Evolutionary conservation across 1,284 basidiomycete genomes (phyloP).

Genomic region (Xanthoconium separans): DNA sequence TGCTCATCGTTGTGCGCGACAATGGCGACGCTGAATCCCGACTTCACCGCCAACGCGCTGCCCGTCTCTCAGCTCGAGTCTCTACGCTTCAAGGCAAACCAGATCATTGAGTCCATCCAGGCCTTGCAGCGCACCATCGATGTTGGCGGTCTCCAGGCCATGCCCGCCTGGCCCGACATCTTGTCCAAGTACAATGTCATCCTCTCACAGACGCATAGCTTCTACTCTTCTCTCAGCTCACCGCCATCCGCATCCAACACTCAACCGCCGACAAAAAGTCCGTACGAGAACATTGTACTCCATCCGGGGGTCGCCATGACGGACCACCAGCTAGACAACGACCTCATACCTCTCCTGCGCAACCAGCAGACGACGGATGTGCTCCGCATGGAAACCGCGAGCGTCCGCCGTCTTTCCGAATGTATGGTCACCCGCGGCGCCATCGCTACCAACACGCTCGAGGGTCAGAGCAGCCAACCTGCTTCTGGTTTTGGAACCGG

Average conservation of each 20-base stretch:
- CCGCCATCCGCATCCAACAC: conserved; percentile 32
- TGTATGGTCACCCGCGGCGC: conserved; percentile 63
- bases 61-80: conserved; percentile 65
- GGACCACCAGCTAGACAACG: conserved; percentile 67
- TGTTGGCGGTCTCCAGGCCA: conserved; percentile 47
- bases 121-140: conserved; percentile 63
- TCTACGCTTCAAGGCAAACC: conserved; percentile 67
- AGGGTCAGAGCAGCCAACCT: conserved; percentile 17
- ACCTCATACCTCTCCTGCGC: conserved; percentile 67
- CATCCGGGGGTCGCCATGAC: conserved; percentile 58
- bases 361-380: conserved; percentile 77
- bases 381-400: conserved; percentile 62
- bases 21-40: conserved; percentile 2
- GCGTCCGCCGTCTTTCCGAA: conserved; percentile 64
- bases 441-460: conserved; percentile 46
- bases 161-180: conserved; percentile 80
- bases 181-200: conserved; percentile 80
- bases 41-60: conserved; percentile 17
- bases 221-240: conserved; percentile 57
- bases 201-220: conserved; percentile 73
- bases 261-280: conserved; percentile 34
- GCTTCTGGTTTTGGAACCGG: conserved; percentile 4
- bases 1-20: neutral
- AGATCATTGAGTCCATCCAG: conserved; percentile 74
- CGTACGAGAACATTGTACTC: conserved; percentile 61